phyloP scores from a whole-genome alignment of 768 basidiomycete species.

The Sporobolomyces roseus region DNA sequence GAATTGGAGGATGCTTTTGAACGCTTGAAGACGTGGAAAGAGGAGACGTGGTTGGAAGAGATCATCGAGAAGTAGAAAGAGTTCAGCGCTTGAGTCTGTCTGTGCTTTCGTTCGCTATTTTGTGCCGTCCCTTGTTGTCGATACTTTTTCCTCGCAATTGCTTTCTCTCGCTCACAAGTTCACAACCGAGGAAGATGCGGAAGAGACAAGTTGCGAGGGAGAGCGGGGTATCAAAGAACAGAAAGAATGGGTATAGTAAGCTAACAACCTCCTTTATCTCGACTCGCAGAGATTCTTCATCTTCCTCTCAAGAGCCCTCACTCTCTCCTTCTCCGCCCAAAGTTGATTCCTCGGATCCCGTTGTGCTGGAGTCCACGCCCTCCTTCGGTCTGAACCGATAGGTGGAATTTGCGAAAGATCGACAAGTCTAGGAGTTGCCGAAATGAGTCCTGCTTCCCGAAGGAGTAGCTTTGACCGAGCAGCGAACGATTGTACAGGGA shows the following conservation, averaged over 20 bases:
- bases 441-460: conserved; percentile 80
- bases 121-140: too few species aligned
- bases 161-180: too few species aligned
- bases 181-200: too few species aligned
- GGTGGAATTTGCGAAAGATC: conserved; percentile 56
- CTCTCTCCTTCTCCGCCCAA: conserved; percentile 39
- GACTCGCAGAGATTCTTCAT: conserved; percentile 10
- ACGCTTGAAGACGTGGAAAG: too few species aligned
- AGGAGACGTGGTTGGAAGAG: too few species aligned
- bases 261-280: not conserved
- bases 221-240: not conserved
- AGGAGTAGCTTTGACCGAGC: conserved; percentile 82
- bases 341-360: conserved; percentile 39
- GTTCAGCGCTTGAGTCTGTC: too few species aligned
- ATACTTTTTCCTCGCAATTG: too few species aligned
- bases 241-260: not conserved
- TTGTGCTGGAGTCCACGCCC: conserved; percentile 12
- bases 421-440: conserved; percentile 75
- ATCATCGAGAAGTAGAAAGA: too few species aligned
- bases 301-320: conserved; percentile 21
- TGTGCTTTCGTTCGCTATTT: too few species aligned
- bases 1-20: too few species aligned
- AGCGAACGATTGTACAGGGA: conserved; percentile 52
- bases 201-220: too few species aligned
- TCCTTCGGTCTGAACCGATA: not conserved